Conservation (phyloP, 495 filamentous ascomycete species). For the Penicillium canescens region DNA sequence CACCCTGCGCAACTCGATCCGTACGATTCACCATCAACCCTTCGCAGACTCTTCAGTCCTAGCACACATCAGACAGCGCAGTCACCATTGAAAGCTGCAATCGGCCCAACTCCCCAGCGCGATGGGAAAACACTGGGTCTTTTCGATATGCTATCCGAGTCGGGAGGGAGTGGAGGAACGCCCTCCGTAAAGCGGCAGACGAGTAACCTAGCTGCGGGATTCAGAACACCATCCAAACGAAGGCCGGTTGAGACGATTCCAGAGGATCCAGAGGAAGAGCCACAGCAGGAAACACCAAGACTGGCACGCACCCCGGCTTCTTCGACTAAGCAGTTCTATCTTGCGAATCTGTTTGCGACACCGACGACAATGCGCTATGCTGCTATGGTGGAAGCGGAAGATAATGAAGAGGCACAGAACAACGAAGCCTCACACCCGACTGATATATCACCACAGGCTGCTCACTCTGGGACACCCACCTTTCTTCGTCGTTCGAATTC, state of each 20-base stretch:
- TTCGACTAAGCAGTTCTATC: slow-evolving; percentile 56
- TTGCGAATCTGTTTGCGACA: slow-evolving; percentile 64
- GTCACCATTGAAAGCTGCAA: slow-evolving; percentile 40
- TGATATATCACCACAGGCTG: slow-evolving; percentile 13
- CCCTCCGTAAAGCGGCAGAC: slow-evolving; percentile 37
- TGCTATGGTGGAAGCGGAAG: slow-evolving; percentile 38
- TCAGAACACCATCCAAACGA: slow-evolving; percentile 43
- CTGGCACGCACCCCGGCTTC: slow-evolving; percentile 64
- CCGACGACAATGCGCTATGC: slow-evolving; percentile 54
- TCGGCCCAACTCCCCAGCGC: slow-evolving; percentile 90
- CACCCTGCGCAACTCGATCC: slow-evolving; percentile 53
- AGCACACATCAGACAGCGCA: slow-evolving; percentile 41
- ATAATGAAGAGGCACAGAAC: slow-evolving; percentile 19
- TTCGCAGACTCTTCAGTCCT: slow-evolving; percentile 63
- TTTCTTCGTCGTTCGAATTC: slow-evolving; percentile 66
- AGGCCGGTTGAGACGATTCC: slow-evolving; percentile 29
- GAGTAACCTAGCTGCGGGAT: slow-evolving; percentile 29
- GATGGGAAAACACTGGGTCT: slow-evolving; percentile 84
- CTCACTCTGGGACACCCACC: slow-evolving; percentile 60
- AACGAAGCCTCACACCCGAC: slow-evolving; percentile 18
- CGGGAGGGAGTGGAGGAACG: slow-evolving; percentile 49
- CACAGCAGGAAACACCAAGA: slow-evolving; percentile 35
- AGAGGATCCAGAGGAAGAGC: slow-evolving; percentile 32
- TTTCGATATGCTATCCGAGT: slow-evolving; percentile 80
- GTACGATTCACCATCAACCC: slow-evolving; percentile 58